A percentile compares a stretch with the other conserved stretches of the same genome.
These are phyloP conservation scores for Onygenales sp. DNA, from an alignment of 2,329 filamentous ascomycete genomes.

Conservation along the genomic window DNA sequence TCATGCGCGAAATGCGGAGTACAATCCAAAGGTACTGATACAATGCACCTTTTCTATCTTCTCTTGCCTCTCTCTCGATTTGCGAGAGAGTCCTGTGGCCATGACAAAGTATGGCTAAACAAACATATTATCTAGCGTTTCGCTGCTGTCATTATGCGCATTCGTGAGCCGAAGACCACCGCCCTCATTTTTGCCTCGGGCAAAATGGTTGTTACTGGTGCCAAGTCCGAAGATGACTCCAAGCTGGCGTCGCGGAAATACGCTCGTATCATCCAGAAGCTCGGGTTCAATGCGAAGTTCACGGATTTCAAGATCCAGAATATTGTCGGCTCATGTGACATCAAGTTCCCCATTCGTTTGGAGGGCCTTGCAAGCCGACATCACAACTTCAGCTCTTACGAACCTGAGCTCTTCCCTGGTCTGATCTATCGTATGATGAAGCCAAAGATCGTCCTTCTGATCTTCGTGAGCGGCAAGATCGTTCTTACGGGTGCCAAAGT, in stretches of 20 bases:
- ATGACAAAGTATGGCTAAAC: slow-evolving; percentile 37
- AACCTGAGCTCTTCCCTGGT: slow-evolving; percentile 96
- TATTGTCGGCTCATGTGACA: slow-evolving; percentile 96
- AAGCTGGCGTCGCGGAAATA: slow-evolving; percentile 97
- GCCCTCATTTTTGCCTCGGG: slow-evolving; percentile 95
- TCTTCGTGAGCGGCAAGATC: slow-evolving; percentile 97
- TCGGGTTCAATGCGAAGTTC: slow-evolving; percentile 98
- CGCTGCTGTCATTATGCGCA: slow-evolving; percentile 98
- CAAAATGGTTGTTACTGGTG: slow-evolving; percentile 99
- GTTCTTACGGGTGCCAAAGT: slow-evolving; percentile 96
- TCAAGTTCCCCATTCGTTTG: slow-evolving; percentile 97
- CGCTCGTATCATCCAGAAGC: slow-evolving; percentile 98
- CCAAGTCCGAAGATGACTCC: slow-evolving; percentile 95
- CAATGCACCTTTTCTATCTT: slow-evolving; percentile 13
- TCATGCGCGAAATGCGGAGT: slow-evolving; percentile 96
- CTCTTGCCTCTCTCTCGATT: not conserved
- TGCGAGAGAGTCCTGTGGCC: slow-evolving; percentile 15
- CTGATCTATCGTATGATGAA: slow-evolving; percentile 99
- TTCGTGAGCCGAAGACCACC: slow-evolving; percentile 96
- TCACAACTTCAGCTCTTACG: slow-evolving; percentile 99
- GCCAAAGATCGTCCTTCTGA: slow-evolving; percentile 94
- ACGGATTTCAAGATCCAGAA: slow-evolving; percentile 99
- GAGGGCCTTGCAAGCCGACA: slow-evolving; percentile 93
- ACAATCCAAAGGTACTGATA: slow-evolving; percentile 82
- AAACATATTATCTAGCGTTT: slow-evolving; percentile 62